phyloP scores from a whole-genome alignment of 257 asterid genomes.

The Vinca minor region DNA sequence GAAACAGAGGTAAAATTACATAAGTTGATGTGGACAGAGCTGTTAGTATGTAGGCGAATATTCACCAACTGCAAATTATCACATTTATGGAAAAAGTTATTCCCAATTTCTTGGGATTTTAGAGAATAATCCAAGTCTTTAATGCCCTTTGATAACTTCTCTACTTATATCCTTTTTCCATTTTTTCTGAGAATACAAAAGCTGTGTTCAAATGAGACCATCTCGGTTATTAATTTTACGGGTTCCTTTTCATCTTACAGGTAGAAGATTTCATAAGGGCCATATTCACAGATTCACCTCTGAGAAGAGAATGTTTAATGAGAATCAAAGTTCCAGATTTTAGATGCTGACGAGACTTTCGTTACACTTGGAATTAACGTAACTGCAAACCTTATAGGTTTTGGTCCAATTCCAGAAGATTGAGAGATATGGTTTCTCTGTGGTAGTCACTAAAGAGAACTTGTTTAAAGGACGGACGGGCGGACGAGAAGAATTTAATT shows the following conservation, averaged over 20 bases:
- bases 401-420: neutral
- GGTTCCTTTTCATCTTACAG: conserved; percentile 33
- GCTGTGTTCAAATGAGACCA: neutral
- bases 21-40: conserved; percentile 2
- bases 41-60: neutral
- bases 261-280: conserved; percentile 81
- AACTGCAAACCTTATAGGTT: neutral
- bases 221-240: neutral
- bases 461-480: too few relatives aligned
- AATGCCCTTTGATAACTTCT: neutral
- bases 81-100: neutral
- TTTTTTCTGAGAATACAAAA: neutral
- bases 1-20: conserved; percentile 50
- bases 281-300: conserved; percentile 78
- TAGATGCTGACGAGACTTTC: neutral
- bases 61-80: neutral
- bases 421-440: too few relatives aligned
- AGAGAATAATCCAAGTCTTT: neutral
- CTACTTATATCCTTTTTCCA: neutral
- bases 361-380: neutral
- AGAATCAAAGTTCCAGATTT: conserved; percentile 35
- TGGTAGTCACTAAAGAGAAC: too few relatives aligned
- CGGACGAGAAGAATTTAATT: too few relatives aligned
- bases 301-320: conserved; percentile 77
- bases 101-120: neutral